Evolutionary conservation across 768 basidiomycete genomes (phyloP), one percentile per base, ranked within the genome.

Genomic region (Clitopilus hobsonii): DNA sequence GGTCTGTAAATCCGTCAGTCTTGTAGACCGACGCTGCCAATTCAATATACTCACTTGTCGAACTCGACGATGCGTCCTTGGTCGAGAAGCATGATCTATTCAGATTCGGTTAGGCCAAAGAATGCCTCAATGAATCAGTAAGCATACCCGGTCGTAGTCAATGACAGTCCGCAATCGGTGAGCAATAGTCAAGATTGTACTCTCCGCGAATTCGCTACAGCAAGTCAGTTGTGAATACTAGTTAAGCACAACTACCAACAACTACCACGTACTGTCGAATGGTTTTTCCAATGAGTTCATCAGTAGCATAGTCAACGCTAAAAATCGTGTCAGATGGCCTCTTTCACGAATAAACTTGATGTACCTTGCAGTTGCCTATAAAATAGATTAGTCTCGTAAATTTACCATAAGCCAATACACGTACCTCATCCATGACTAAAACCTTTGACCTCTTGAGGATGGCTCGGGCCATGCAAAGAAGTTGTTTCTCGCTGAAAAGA

Each of bases 271-370:
- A 91, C 90, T 85, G 82, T 72, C 88, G 72, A 41, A 91, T 91
- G 3, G 89, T 90, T 64, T 87, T 87, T 30, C 86, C 78, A 60
- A 91, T 94, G 3, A 94, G 76, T 63, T 93, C 91, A 65, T 95
- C 92, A 0, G 93, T 94, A 20, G 90, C 90, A 66, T 93, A 90
- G 65, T 91, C 89, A 48, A 91, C 90, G 58, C 83, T 85, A n/a
- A 18, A 47, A 51, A 25, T 11, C 11, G 51, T 54, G 32, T 25
- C 49, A 58, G 13, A 61, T 49, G 51, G 41, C n/a, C 23, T 47
- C 14, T 25, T 8, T 38, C 38, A 24, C 2, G 26, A 6, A n/a
- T 24, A 7, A 7, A 29, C 2, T 61, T 47, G n/a, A n/a, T n/a
- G n/a, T 55, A 83, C 83, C 82, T 86, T 47, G 88, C 86, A 38